Evolutionary conservation across 176 grass and related monocot genomes (phyloP), one percentile per base, ranked within the genome.

Genomic region (Cenchrus fungigraminus): DNA sequence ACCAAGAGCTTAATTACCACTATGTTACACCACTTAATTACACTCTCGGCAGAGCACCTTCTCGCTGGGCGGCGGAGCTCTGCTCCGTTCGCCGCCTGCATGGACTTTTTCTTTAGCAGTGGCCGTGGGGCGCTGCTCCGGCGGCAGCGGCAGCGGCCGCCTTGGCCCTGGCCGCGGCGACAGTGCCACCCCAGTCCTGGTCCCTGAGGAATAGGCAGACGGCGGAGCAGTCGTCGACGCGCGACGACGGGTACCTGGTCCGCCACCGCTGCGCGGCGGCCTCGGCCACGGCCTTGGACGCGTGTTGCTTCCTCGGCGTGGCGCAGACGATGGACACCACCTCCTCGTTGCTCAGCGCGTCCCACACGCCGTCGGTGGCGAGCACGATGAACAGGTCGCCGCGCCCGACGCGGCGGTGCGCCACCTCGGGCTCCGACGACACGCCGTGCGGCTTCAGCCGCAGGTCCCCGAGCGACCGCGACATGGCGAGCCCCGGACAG

Each of bases 341-440:
- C 63, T 94, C 86, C 79, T 99, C 88, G 57, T 99, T 99, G 82
- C 86, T 96, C 5, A 99, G 86, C 81, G 94, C 94, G 82, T 99
- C 97, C 97, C 97, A 99, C 83, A 99, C 97, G 29, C 97, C 97
- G 50, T 99, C 97, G 1, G 82, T 83, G 1, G 97, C 97, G 0
- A 99, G 86, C 55, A 99, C 62, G 37, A 97, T 76, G 84, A 99
- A 99, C 19, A 89, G 88, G 59, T 99, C 97, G 34, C 71, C 83
- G 19, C 31, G 29, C 28, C 49, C 79, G 12, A 99, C 65, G 5
- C 64, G 84, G 58, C 86, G 92, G 29, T 86, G 82, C 22, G 85
- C 58, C 74, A 99, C 82, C 82, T 94, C 71, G 13, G 97, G 97
- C 71, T 87, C 85, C 49, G 90, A 80, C 84, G 91, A 89, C 43